Evolutionary conservation across 495 filamentous ascomycete species (phyloP).

Genomic region (Talaromyces trachyspermus): DNA sequence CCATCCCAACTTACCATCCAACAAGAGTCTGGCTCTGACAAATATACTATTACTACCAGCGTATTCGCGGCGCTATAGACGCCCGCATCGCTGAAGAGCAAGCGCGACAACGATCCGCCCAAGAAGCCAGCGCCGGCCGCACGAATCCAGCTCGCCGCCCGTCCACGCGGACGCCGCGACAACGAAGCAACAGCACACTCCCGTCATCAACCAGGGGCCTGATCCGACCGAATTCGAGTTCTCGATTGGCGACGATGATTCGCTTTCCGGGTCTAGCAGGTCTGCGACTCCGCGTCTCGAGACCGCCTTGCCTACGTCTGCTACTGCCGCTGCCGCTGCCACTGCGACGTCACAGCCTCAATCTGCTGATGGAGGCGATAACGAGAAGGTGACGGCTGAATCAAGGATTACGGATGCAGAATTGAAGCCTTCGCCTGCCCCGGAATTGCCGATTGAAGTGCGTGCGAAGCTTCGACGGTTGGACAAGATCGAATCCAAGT

Average conservation of each 20-base stretch:
- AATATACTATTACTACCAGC: conserved; percentile 36
- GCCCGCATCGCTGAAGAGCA: conserved; percentile 84
- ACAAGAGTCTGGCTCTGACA: neutral
- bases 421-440: conserved; percentile 17
- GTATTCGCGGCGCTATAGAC: conserved; percentile 80
- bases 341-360: neutral
- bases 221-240: conserved; percentile 85
- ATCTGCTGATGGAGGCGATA: neutral
- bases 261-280: conserved; percentile 34
- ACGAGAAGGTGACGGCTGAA: conserved; percentile 12
- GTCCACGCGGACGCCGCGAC: conserved; percentile 36
- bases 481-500: conserved; percentile 79
- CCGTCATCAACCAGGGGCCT: conserved; percentile 42
- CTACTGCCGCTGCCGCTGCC: conserved; percentile 3
- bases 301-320: conserved; percentile 10
- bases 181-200: conserved; percentile 40
- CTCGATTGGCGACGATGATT: conserved; percentile 70
- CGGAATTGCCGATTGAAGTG: conserved; percentile 71
- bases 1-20: neutral
- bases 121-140: conserved; percentile 41
- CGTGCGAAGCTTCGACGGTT: conserved; percentile 56
- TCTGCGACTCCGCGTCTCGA: conserved; percentile 46
- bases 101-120: conserved; percentile 57
- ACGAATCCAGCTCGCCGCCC: conserved; percentile 43
- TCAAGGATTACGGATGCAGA: conserved; percentile 11